Percentiles rank a stretch among this genome's conserved stretches.
phyloP scores from a whole-genome alignment of 2,329 filamentous ascomycete genomes.

The Apiospora aurea region DNA sequence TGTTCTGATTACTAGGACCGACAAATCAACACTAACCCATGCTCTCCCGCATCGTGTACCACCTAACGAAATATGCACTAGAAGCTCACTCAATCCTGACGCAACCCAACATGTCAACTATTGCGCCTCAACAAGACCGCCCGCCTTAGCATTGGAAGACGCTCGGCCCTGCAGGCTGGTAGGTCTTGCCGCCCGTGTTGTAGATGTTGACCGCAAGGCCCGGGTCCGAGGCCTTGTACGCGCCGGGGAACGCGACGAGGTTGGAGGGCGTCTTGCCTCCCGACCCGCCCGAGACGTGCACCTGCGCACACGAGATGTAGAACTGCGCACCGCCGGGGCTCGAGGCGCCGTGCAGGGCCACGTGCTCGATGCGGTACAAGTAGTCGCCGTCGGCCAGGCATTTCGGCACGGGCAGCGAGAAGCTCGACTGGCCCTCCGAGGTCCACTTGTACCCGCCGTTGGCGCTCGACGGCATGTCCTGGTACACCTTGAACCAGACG shows the following conservation, averaged over 20 bases:
- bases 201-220: conserved; percentile 54
- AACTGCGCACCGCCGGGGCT: conserved; percentile 45
- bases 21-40: no score
- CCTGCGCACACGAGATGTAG: conserved; percentile 44
- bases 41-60: background rate
- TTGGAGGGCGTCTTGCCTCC: conserved; percentile 41
- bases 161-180: conserved; percentile 26
- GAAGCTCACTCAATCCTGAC: background rate
- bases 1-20: background rate
- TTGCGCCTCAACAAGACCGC: background rate
- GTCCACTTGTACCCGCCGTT: conserved; percentile 47
- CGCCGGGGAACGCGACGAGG: conserved; percentile 51
- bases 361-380: conserved; percentile 47
- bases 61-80: background rate
- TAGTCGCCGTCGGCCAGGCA: conserved; percentile 47
- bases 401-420: conserved; percentile 43
- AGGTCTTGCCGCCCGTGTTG: conserved; percentile 36
- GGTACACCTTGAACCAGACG: conserved; percentile 53
- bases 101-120: background rate
- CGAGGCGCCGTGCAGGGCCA: conserved; percentile 44
- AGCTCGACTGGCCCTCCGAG: conserved; percentile 39
- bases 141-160: conserved; percentile 26
- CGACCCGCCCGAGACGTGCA: conserved; percentile 42
- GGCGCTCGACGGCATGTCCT: conserved; percentile 46
- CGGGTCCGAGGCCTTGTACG: conserved; percentile 44